Conservation (phyloP, 495 filamentous ascomycete species). For the Chaetomium cochliodes region DNA sequence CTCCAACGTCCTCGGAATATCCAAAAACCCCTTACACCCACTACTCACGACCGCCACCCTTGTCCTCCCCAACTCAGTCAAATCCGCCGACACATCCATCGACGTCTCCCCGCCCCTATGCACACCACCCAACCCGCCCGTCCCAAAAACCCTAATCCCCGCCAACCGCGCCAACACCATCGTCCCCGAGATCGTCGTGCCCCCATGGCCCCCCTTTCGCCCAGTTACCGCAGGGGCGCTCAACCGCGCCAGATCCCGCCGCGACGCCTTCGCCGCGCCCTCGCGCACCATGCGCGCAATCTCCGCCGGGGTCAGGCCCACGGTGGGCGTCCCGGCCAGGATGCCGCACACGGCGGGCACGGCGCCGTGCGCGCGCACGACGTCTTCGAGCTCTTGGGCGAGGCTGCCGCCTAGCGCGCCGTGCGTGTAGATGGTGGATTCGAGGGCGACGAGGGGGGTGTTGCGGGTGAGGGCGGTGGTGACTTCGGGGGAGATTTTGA, state of each 20-base stretch:
- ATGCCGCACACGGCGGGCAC: conserved; percentile 92
- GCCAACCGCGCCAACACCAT: conserved; percentile 86
- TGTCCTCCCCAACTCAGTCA: conserved; percentile 92
- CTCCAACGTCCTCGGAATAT: conserved; percentile 87
- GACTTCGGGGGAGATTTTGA: conserved; percentile 80
- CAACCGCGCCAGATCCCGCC: conserved; percentile 79
- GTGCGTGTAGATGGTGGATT: conserved; percentile 75
- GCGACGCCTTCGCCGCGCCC: conserved; percentile 74
- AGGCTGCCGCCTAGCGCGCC: conserved; percentile 86
- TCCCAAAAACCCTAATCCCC: conserved; percentile 91
- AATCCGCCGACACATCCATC: conserved; percentile 91
- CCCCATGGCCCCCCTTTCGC: conserved; percentile 66
- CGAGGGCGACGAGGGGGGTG: conserved; percentile 84
- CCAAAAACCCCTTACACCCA: conserved; percentile 93
- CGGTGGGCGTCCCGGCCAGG: conserved; percentile 72
- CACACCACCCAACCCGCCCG: conserved; percentile 83
- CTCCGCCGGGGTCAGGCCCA: conserved; percentile 71
- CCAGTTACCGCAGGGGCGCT: conserved; percentile 56
- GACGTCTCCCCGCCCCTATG: conserved; percentile 82
- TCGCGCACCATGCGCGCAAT: conserved; percentile 67
- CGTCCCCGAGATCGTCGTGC: conserved; percentile 89
- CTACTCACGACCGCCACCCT: conserved; percentile 83
- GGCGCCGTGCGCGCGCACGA: conserved; percentile 76
- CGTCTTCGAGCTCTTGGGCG: conserved; percentile 73
- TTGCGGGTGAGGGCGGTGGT: conserved; percentile 66